Evolutionary conservation across 176 grass and related monocot genomes (phyloP), one percentile per base, ranked within the genome.

Genomic region (bread wheat (Triticum aestivum)): DNA sequence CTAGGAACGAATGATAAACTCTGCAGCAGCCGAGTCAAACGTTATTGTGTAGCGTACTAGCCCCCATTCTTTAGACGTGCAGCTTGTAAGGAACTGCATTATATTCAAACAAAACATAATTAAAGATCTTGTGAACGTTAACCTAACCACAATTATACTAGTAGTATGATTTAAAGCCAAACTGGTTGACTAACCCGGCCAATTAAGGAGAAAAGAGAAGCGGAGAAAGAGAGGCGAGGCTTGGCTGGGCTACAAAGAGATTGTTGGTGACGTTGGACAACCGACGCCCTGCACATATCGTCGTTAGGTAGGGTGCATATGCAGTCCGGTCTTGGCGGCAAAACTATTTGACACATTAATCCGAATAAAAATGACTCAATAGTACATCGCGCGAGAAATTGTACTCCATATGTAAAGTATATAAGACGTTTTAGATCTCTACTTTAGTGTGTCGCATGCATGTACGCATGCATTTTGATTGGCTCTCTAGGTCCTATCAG

Each of bases 281-380:
- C 38, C 13, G 63, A 62, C 77, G 27, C 74, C 17, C 63, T 52
- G 37, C 14, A 51, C 70, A 20, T 23, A 61, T 65, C 54, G 2
- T 56, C 8, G 82, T 80, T 75, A 66, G 64, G 59, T 62, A 62
- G 59, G 59, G 59, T 69, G 59, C 21, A 62, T 2, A 0, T 49
- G 61, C 83, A 76, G 71, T 64, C 52, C 84, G 39, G 84, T 83
- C 73, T 83, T 56, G 76, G 42, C 44, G 72, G 73, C 65, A 54
- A 44, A 83, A 73, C 20, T 18, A 83, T 84, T 74, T 83, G 89
- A 83, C 52, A 11, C 9, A 38, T 70, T 41, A 37, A 11, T 17
- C 68, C 15, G 9, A 27, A 47, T 47, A 26, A 64, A 63, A 82
- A 82, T 37, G 64, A 29, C 44, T 47, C 44, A 1, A 47, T 47